phyloP scores from a whole-genome alignment of 2,329 filamentous ascomycete species.

The Cryphonectria nitschkei region DNA sequence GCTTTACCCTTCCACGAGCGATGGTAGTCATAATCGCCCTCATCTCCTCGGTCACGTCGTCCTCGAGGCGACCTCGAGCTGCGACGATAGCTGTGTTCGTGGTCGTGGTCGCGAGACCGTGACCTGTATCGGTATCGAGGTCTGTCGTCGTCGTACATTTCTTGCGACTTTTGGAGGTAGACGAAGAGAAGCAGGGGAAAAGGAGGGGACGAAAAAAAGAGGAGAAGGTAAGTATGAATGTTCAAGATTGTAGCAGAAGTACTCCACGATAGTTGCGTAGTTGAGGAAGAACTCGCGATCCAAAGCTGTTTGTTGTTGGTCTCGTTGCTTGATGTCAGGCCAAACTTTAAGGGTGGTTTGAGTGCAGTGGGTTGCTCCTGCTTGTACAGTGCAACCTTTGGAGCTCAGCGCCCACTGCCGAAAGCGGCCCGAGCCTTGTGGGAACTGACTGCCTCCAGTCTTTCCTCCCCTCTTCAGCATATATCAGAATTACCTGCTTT shows the following conservation, averaged over 20 bases:
- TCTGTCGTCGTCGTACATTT: slow-evolving; percentile 51
- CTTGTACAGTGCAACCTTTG: no score
- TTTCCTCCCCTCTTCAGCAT: neutral
- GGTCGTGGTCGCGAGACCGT: slow-evolving; percentile 38
- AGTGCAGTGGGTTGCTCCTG: neutral
- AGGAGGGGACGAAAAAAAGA: neutral
- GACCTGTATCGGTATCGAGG: slow-evolving; percentile 37
- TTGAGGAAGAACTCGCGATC: neutral
- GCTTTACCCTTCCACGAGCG: slow-evolving; percentile 51
- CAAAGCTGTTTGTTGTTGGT: neutral
- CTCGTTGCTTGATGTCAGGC: neutral
- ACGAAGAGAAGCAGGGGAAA: slow-evolving; percentile 19
- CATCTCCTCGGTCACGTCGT: slow-evolving; percentile 31
- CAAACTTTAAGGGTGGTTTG: neutral
- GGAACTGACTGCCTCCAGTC: neutral
- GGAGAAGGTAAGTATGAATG: neutral
- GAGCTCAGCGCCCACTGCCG: neutral
- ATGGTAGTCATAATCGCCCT: slow-evolving; percentile 44
- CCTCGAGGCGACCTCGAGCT: slow-evolving; percentile 29
- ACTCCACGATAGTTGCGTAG: neutral
- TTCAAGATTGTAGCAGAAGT: neutral
- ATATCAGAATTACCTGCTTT: neutral
- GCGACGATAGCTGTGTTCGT: slow-evolving; percentile 31
- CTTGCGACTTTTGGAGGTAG: slow-evolving; percentile 36
- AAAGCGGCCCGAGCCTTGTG: neutral